A percentile compares a stretch with the other conserved stretches of the same genome.
Evolutionary conservation across 495 filamentous ascomycete species (phyloP).

Genomic region (Glarea lozoyensis): DNA sequence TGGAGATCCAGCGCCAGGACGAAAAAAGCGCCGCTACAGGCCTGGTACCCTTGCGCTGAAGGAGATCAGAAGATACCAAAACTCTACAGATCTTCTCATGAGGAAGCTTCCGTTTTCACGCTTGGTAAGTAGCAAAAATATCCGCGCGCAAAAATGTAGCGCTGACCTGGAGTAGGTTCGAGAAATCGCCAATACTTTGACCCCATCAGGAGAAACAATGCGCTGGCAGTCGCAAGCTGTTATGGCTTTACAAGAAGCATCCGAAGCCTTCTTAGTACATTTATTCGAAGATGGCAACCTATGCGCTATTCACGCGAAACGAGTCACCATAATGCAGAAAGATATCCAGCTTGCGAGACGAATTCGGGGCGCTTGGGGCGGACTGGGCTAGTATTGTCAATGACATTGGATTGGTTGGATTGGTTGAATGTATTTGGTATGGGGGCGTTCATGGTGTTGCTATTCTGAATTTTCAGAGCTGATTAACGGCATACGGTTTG

Average conservation of each 20-base stretch:
- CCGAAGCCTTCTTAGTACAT: slow-evolving; percentile 88
- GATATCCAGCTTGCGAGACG: slow-evolving; percentile 85
- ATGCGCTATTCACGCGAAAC: slow-evolving; percentile 90
- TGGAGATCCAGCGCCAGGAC: slow-evolving; percentile 60
- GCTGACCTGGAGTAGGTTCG: slow-evolving; percentile 48
- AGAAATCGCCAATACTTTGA: slow-evolving; percentile 60
- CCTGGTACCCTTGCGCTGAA: slow-evolving; percentile 78
- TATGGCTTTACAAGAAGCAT: slow-evolving; percentile 79
- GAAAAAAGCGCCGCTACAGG: slow-evolving; percentile 60
- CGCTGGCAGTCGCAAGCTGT: slow-evolving; percentile 93
- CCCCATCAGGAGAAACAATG: slow-evolving; percentile 48
- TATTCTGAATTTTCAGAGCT: too few relatives aligned
- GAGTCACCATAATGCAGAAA: slow-evolving; percentile 96
- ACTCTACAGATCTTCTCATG: slow-evolving; percentile 70
- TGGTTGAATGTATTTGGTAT: too few relatives aligned
- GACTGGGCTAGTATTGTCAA: slow-evolving; percentile 26
- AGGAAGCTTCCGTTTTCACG: slow-evolving; percentile 79
- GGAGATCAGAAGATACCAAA: slow-evolving; percentile 83
- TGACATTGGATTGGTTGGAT: too few relatives aligned
- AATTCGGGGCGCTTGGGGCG: slow-evolving; percentile 60
- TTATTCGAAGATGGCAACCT: slow-evolving; percentile 94
- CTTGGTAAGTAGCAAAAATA: slow-evolving; percentile 45
- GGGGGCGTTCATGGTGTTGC: too few relatives aligned
- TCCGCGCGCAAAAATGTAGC: neutral
- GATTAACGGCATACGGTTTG: too few relatives aligned